These are phyloP conservation scores for Olyra latifolia DNA, from an alignment of 176 grass and related monocot species.

Conservation along the genomic window DNA sequence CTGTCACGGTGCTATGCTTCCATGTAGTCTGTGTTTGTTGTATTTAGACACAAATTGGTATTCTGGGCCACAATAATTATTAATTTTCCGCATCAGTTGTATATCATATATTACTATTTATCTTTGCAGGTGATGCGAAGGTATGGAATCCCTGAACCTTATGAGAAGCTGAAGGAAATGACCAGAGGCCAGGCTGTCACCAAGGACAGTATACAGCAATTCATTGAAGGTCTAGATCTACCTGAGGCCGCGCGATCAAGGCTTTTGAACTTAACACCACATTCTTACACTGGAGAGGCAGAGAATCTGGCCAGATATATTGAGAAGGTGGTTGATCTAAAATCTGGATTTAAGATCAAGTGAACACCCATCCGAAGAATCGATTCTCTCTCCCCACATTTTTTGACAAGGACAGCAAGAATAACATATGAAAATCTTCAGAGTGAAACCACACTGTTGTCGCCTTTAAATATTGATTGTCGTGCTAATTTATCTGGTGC, in stretches of 20 bases:
- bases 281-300: slow-evolving; percentile 77
- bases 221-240: slow-evolving; percentile 74
- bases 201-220: slow-evolving; percentile 74
- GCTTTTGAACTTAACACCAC: slow-evolving; percentile 70
- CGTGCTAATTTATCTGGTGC: slow-evolving; percentile 11
- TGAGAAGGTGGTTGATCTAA: slow-evolving; percentile 47
- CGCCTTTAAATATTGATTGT: neutral
- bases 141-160: slow-evolving; percentile 77
- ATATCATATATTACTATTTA: neutral
- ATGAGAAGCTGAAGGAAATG: slow-evolving; percentile 95
- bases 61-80: neutral
- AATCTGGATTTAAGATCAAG: slow-evolving; percentile 60
- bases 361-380: neutral
- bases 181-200: slow-evolving; percentile 74
- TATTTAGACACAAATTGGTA: neutral
- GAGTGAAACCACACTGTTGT: neutral
- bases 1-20: neutral
- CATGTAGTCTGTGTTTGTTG: neutral
- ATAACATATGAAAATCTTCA: slow-evolving; percentile 22
- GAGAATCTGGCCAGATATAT: slow-evolving; percentile 67
- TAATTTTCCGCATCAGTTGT: neutral
- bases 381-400: neutral
- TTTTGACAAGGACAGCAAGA: slow-evolving; percentile 7
- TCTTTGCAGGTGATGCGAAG: slow-evolving; percentile 85
- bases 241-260: slow-evolving; percentile 44